phyloP scores from a whole-genome alignment of 176 grass and related monocot species.

The bread wheat (Triticum aestivum) region DNA sequence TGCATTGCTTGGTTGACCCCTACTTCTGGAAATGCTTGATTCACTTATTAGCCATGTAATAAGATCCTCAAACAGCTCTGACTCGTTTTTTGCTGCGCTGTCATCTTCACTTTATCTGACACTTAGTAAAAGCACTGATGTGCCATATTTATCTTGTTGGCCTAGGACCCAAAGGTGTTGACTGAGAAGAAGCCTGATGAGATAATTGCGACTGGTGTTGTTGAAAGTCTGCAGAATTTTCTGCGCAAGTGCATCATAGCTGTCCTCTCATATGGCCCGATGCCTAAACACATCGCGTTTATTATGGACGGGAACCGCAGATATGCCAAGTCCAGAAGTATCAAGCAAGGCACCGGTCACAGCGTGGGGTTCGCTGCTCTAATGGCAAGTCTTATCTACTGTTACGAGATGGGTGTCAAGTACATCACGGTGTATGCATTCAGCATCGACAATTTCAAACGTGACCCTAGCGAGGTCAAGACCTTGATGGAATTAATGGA shows the following conservation, averaged over 20 bases:
- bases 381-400: slow-evolving; percentile 51
- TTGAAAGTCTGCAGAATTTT: slow-evolving; percentile 36
- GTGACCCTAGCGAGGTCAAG: slow-evolving; percentile 58
- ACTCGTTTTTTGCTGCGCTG: background rate
- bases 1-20: background rate
- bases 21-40: slow-evolving; percentile 8
- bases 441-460: slow-evolving; percentile 87
- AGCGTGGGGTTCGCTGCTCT: slow-evolving; percentile 61
- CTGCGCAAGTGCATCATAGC: slow-evolving; percentile 60
- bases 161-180: slow-evolving; percentile 32
- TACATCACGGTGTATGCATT: slow-evolving; percentile 77
- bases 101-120: slow-evolving; percentile 5
- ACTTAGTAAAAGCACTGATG: background rate
- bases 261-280: slow-evolving; percentile 64
- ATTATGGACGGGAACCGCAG: slow-evolving; percentile 95
- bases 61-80: background rate
- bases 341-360: slow-evolving; percentile 54
- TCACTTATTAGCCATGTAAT: slow-evolving; percentile 20
- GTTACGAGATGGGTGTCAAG: slow-evolving; percentile 74
- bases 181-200: slow-evolving; percentile 33
- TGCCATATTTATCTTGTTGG: background rate
- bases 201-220: slow-evolving; percentile 15
- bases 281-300: slow-evolving; percentile 71
- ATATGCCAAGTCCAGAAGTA: slow-evolving; percentile 64
- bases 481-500: slow-evolving; percentile 79